phyloP scores from a whole-genome alignment of 2,329 filamentous ascomycete species.

The Fusarium robinianum region DNA sequence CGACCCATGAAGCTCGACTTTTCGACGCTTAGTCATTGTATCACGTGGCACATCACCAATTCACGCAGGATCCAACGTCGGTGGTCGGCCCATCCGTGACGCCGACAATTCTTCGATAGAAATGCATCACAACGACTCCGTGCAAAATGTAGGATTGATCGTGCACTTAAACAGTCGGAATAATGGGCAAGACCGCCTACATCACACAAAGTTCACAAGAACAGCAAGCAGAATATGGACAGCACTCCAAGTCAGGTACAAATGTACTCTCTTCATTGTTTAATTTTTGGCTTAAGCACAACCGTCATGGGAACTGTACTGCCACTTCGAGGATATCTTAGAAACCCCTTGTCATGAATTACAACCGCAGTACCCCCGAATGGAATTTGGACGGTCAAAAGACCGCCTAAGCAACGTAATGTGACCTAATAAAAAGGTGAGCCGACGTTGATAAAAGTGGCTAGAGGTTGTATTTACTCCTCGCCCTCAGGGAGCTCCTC shows the following conservation, averaged over 20 bases:
- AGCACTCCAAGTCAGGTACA: conserved; percentile 28
- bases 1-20: conserved; percentile 35
- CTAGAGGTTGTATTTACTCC: conserved; percentile 42
- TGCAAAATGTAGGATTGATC: conserved; percentile 2
- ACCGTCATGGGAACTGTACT: conserved; percentile 40
- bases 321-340: conserved; percentile 48
- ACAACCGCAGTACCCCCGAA: conserved; percentile 39
- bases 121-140: too few species aligned
- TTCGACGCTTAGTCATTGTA: conserved; percentile 43
- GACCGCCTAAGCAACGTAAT: conserved; percentile 32
- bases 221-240: background rate
- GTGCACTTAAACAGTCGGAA: too few species aligned
- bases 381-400: conserved; percentile 39
- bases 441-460: conserved; percentile 8
- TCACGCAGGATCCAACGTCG: background rate
- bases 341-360: conserved; percentile 43
- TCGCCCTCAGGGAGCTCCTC: conserved; percentile 85
- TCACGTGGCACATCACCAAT: too few species aligned
- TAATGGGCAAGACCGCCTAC: too few species aligned
- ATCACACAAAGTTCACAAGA: too few species aligned
- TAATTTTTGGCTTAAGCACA: conserved; percentile 39
- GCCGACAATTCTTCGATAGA: background rate
- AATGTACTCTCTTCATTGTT: conserved; percentile 39
- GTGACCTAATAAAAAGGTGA: conserved; percentile 9
- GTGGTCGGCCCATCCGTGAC: background rate